phyloP scores from a whole-genome alignment of 345 rosid species.

The Salix dunnii region DNA sequence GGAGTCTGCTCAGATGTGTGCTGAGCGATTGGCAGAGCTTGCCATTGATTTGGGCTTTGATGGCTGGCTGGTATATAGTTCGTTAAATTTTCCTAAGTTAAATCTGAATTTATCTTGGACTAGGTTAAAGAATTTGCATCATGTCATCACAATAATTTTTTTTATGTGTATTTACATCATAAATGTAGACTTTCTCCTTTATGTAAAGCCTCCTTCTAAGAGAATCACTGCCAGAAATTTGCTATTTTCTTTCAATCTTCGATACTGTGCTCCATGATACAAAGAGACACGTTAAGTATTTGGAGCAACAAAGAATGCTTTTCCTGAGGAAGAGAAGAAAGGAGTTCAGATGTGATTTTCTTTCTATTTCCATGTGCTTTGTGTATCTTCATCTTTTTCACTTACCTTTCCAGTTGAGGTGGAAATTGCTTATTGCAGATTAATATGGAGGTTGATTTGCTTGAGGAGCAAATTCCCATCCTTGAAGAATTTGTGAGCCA shows the following conservation, averaged over 20 bases:
- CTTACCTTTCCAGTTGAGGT: not conserved
- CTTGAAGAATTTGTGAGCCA: constrained; percentile 68
- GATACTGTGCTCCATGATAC: not conserved
- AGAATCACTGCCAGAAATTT: not conserved
- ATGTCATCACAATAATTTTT: not conserved
- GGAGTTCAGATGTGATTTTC: not conserved
- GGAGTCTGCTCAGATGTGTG: constrained; percentile 68
- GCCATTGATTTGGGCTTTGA: constrained; percentile 67
- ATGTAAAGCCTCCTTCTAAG: not conserved
- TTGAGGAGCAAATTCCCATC: constrained; percentile 46
- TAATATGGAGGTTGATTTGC: constrained; percentile 62
- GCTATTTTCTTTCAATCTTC: not conserved
- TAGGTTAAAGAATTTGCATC: not conserved
- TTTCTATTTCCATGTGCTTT: not conserved
- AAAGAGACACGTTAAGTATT: not conserved
- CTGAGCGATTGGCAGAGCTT: constrained; percentile 69
- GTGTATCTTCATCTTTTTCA: not conserved
- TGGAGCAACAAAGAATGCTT: not conserved
- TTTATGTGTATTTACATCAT: not conserved
- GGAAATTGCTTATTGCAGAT: constrained; percentile 40
- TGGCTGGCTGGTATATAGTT: constrained; percentile 75
- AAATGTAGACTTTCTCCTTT: not conserved
- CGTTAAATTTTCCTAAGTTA: not conserved
- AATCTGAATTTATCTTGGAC: too few species aligned
- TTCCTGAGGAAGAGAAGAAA: not conserved